phyloP scores from a whole-genome alignment of 2,329 filamentous ascomycete species.

The Nemania abortiva region DNA sequence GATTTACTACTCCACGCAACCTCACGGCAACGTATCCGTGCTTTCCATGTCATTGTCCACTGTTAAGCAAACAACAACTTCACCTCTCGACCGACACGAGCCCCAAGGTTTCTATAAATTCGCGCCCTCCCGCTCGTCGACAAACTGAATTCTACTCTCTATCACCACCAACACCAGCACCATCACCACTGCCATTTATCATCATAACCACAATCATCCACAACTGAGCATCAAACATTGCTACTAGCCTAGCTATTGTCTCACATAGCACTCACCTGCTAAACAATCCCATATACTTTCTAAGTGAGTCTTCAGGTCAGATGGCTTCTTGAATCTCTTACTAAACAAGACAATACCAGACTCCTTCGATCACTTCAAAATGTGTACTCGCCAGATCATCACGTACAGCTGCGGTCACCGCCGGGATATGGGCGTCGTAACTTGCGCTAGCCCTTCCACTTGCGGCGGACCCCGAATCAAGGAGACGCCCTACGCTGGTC shows the following conservation, averaged over 20 bases:
- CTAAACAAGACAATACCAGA: conserved; percentile 11
- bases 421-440: conserved; percentile 17
- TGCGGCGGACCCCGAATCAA: conserved; percentile 20
- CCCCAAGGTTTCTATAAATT: conserved; percentile 44
- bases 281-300: conserved; percentile 12
- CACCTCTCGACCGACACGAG: conserved; percentile 14
- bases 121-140: conserved; percentile 40
- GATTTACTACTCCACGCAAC: conserved; percentile 24
- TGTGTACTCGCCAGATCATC: conserved; percentile 45
- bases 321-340: not conserved
- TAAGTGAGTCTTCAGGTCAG: conserved; percentile 20
- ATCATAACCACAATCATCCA: conserved; percentile 2
- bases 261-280: not conserved
- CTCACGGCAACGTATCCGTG: conserved; percentile 16
- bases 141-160: conserved; percentile 34
- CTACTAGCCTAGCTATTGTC: conserved; percentile 6
- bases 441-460: conserved; percentile 35
- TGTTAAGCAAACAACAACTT: conserved; percentile 31
- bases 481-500: conserved; percentile 27
- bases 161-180: conserved; percentile 30
- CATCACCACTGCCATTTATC: not conserved
- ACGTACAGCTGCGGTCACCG: conserved; percentile 44
- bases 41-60: conserved; percentile 27
- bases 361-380: conserved; percentile 33
- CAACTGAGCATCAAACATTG: conserved; percentile 12